phyloP scores from a whole-genome alignment of 768 basidiomycete genomes.

The Pleurotus tuber-regium region DNA sequence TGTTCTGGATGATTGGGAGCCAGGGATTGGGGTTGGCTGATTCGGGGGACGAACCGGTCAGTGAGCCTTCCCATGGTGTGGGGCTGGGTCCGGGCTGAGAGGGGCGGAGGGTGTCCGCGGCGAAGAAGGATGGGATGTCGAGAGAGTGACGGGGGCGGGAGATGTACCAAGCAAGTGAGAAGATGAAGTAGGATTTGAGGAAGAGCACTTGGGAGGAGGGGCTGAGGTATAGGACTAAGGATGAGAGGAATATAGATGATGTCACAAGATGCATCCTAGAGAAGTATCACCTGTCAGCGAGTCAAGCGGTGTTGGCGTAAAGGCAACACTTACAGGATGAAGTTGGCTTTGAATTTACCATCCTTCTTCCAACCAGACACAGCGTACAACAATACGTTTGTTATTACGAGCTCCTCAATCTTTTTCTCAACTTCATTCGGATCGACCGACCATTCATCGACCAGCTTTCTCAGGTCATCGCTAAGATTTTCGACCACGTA shows the following conservation, averaged over 20 bases:
- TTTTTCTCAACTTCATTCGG: conserved; percentile 44
- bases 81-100: conserved; percentile 18
- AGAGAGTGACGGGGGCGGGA: conserved; percentile 51
- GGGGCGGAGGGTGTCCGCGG: conserved; percentile 20
- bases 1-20: conserved; percentile 51
- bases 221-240: conserved; percentile 38
- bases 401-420: conserved; percentile 62
- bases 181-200: conserved; percentile 58
- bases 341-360: conserved; percentile 50
- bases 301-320: background rate
- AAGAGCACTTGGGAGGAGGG: conserved; percentile 45
- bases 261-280: conserved; percentile 65
- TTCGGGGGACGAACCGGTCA: conserved; percentile 28
- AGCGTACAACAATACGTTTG: conserved; percentile 51
- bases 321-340: conserved; percentile 48
- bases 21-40: conserved; percentile 51
- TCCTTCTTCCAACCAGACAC: conserved; percentile 48
- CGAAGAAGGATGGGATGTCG: conserved; percentile 49
- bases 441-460: conserved; percentile 40
- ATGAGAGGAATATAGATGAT: conserved; percentile 58
- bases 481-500: conserved; percentile 31
- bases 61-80: conserved; percentile 20
- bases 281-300: background rate
- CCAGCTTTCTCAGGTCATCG: conserved; percentile 25
- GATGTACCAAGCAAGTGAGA: conserved; percentile 51